phyloP scores from a whole-genome alignment of 2,329 filamentous ascomycete species.

The Penicillium sp. region DNA sequence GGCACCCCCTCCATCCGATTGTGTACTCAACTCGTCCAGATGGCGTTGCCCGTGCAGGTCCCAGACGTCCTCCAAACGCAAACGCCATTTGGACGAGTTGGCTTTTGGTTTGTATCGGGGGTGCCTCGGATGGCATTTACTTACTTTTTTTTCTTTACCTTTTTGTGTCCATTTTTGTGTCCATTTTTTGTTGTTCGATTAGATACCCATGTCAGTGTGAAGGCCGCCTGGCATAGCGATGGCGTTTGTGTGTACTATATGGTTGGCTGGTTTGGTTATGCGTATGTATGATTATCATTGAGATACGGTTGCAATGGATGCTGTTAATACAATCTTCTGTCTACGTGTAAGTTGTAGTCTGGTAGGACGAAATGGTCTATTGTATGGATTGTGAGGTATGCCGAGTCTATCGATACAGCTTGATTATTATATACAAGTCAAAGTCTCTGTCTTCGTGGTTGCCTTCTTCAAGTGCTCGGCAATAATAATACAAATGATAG shows the following conservation, averaged over 20 bases:
- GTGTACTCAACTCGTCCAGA: not conserved
- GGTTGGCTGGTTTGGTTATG: not conserved
- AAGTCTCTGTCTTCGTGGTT: too few species aligned
- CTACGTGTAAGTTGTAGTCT: not conserved
- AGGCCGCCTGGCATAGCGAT: not conserved
- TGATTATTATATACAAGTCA: not conserved
- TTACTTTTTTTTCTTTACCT: not conserved
- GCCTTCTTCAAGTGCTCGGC: too few species aligned
- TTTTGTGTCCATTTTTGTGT: not conserved
- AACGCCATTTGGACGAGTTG: not conserved
- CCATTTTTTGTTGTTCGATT: not conserved
- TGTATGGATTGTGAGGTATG: not conserved
- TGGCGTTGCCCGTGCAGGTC: not conserved
- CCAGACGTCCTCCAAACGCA: not conserved
- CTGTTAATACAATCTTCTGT: not conserved
- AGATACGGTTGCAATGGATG: not conserved
- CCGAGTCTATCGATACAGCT: not conserved
- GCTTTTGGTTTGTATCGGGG: not conserved
- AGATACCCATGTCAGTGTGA: not conserved
- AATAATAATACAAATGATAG: not conserved
- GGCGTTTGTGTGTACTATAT: not conserved
- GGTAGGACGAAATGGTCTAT: not conserved
- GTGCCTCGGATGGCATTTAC: not conserved
- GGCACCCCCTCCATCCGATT: not conserved
- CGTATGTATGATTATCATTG: not conserved